Percentiles rank a stretch among this genome's conserved stretches.
phyloP scores from a whole-genome alignment of 2,329 filamentous ascomycete genomes.

The Tricladium varicosporioides region DNA sequence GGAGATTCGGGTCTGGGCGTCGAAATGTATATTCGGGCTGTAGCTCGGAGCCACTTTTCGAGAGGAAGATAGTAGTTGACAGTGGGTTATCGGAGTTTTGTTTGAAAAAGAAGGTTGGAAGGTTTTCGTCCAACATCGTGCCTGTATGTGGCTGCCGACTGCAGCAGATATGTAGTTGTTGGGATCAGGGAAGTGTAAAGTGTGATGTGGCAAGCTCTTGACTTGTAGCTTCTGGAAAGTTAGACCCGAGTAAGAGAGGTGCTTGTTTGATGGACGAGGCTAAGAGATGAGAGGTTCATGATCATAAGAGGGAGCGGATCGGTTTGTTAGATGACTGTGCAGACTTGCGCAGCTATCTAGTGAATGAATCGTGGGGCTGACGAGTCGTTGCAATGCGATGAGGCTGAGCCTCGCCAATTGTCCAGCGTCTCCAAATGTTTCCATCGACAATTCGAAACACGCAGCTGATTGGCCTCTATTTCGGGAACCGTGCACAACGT shows the following conservation, averaged over 20 bases:
- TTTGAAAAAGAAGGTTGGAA: slow-evolving; percentile 68
- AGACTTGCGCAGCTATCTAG: slow-evolving; percentile 5
- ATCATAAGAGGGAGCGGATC: neutral
- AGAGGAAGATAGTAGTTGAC: slow-evolving; percentile 54
- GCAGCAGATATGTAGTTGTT: slow-evolving; percentile 11
- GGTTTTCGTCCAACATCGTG: slow-evolving; percentile 85
- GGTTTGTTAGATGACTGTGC: neutral
- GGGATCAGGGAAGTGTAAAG: slow-evolving; percentile 5
- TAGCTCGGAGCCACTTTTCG: slow-evolving; percentile 78
- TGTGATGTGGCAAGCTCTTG: slow-evolving; percentile 7
- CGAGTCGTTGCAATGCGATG: slow-evolving; percentile 17
- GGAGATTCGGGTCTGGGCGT: slow-evolving; percentile 68
- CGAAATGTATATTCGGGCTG: slow-evolving; percentile 77
- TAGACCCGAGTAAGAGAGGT: neutral
- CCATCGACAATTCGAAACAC: neutral
- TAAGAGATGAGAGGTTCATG: neutral
- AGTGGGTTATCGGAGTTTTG: slow-evolving; percentile 49
- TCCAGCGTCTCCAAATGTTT: neutral
- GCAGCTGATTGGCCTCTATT: neutral
- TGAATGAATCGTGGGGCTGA: slow-evolving; percentile 13
- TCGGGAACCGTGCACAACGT: neutral
- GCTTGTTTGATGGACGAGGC: neutral
- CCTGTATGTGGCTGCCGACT: slow-evolving; percentile 12
- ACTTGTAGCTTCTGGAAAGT: neutral
- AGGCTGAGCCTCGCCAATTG: slow-evolving; percentile 17